Evolutionary conservation across 495 filamentous ascomycete species (phyloP).

Genomic region (Penicillium atrosanguineum): DNA sequence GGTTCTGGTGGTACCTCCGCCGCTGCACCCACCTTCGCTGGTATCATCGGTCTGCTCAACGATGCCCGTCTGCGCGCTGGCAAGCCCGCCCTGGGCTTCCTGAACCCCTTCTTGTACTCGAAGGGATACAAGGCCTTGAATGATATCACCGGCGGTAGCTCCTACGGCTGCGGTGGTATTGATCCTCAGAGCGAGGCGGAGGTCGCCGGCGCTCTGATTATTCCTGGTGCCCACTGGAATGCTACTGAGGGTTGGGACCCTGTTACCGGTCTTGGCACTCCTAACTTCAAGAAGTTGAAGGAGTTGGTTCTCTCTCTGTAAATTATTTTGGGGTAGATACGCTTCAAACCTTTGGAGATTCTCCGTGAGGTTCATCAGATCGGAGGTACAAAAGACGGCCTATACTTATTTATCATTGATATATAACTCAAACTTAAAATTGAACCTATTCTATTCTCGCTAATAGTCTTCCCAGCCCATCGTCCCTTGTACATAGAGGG

Average conservation of each 20-base stretch:
- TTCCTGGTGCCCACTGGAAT: slow-evolving; percentile 34
- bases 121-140: slow-evolving; percentile 26
- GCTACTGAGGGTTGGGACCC: slow-evolving; percentile 47
- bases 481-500: too few species aligned
- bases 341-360: too few species aligned
- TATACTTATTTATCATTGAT: too few species aligned
- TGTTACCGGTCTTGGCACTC: slow-evolving; percentile 46
- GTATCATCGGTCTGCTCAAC: slow-evolving; percentile 49
- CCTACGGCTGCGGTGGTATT: slow-evolving; percentile 28
- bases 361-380: too few species aligned
- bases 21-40: slow-evolving; percentile 46
- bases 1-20: slow-evolving; percentile 52
- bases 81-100: slow-evolving; percentile 48
- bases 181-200: slow-evolving; percentile 24
- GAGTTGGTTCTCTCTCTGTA: slow-evolving; percentile 22
- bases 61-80: slow-evolving; percentile 46
- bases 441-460: too few species aligned
- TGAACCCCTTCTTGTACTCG: slow-evolving; percentile 52
- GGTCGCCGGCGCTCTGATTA: slow-evolving; percentile 25
- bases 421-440: too few species aligned
- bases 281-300: slow-evolving; percentile 39
- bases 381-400: too few species aligned
- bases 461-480: too few species aligned
- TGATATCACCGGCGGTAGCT: slow-evolving; percentile 30
- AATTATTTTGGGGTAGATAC: not conserved